Base-by-base conservation (phyloP, 1,139 yeast genomes). In the Diutina mesorugosa region DNA sequence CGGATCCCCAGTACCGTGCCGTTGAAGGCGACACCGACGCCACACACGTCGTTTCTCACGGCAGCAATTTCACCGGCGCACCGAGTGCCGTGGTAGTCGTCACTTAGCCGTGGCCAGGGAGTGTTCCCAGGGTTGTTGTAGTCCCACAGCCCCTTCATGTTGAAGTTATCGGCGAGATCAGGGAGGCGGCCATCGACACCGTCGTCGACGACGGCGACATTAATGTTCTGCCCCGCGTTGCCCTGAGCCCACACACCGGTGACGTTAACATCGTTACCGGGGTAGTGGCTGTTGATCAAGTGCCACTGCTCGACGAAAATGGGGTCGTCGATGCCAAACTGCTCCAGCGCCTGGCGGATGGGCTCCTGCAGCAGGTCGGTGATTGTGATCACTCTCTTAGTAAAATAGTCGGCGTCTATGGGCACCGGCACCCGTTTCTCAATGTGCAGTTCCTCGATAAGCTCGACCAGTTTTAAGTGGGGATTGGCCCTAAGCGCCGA, bases 11-110 rank as follows among this genome's bases (percentile, higher is more conserved):
- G 79, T 2, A 95, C 96, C 64, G 85, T 82, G 4, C 97, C 84
- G 56, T 82, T 82, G 65, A 81, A 91, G 0, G 98, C 98, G 8
- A 91, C 96, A 50, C 99, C 99, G 5, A 95, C 79, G 45, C 99
- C 99, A 72, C 99, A 95, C 26, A 77, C 84, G 48, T 84, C 87
- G 68, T 95, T 93, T 58, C 83, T 91, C 1, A 85, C 95, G 2
- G 90, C 90, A 0, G 97, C 97, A 58, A 95, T 87, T 69, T 95
- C 99, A 45, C 97, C 99, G 1, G 99, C 99, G 73, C 99, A 95
- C 63, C 99, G 77, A 0, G 99, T 95, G 3, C 99, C 99, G 68
- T 95, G 99, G 63, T 84, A 83, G 67, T 95, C 99, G 67, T 88
- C 95, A n/a, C 63, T 69, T 51, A 91, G 74, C 59, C 84, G 74